phyloP scores from a whole-genome alignment of 2,329 filamentous ascomycete species.

The Fusarium sambucinum region DNA sequence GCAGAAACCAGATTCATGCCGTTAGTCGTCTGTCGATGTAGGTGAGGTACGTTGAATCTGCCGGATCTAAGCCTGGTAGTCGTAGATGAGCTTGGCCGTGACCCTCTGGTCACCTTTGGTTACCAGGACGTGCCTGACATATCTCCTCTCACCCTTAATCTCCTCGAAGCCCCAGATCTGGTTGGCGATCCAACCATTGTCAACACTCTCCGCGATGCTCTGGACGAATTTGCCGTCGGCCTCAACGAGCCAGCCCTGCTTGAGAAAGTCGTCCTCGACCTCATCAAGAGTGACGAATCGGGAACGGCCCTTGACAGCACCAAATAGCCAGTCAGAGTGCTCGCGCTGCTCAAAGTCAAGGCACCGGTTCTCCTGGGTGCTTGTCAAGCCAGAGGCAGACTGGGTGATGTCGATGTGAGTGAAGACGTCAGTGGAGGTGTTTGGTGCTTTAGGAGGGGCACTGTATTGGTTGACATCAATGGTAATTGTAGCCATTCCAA shows the following conservation, averaged over 20 bases:
- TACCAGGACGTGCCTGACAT: slow-evolving; percentile 66
- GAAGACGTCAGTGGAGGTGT: slow-evolving; percentile 55
- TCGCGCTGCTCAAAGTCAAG: slow-evolving; percentile 66
- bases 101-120: slow-evolving; percentile 63
- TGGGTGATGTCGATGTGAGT: slow-evolving; percentile 80
- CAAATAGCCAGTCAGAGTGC: slow-evolving; percentile 85
- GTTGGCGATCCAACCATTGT: slow-evolving; percentile 65
- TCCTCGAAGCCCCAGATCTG: slow-evolving; percentile 73
- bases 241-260: slow-evolving; percentile 70
- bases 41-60: neutral
- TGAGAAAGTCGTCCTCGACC: slow-evolving; percentile 67
- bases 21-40: neutral
- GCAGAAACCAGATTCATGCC: neutral
- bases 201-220: slow-evolving; percentile 68
- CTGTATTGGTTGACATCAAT: slow-evolving; percentile 70
- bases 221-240: slow-evolving; percentile 72
- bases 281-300: slow-evolving; percentile 62
- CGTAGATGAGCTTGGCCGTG: slow-evolving; percentile 68
- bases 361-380: slow-evolving; percentile 69
- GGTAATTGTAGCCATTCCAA: slow-evolving; percentile 76
- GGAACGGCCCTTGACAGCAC: slow-evolving; percentile 72
- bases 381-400: slow-evolving; percentile 77
- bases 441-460: slow-evolving; percentile 58
- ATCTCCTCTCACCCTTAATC: slow-evolving; percentile 64
- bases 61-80: slow-evolving; percentile 54